These are phyloP conservation scores for Phoma sp. DNA, from an alignment of 2,329 filamentous ascomycete species.

Conservation along the genomic window DNA sequence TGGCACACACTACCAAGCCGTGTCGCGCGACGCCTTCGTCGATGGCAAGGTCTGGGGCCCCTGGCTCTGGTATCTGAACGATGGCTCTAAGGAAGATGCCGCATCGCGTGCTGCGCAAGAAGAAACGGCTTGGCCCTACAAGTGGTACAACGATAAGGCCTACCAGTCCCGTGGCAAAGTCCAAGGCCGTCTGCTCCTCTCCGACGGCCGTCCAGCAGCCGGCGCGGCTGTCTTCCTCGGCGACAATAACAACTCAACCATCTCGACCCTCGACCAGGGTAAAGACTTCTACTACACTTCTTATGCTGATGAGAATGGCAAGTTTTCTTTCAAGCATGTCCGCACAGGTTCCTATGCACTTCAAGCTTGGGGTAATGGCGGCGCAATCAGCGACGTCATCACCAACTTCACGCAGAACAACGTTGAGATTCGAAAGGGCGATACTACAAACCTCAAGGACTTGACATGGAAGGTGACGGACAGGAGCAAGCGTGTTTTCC, in stretches of 20 bases:
- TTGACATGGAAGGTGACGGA: conserved; percentile 53
- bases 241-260: conserved; percentile 55
- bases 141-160: conserved; percentile 56
- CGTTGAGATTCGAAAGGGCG: conserved; percentile 47
- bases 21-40: conserved; percentile 41
- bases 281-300: conserved; percentile 59
- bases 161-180: conserved; percentile 61
- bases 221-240: conserved; percentile 61
- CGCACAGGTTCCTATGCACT: conserved; percentile 56
- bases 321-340: conserved; percentile 56
- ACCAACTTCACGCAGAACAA: conserved; percentile 55
- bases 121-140: conserved; percentile 57
- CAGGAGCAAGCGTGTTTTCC: conserved; percentile 54
- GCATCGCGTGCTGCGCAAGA: conserved; percentile 51
- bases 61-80: conserved; percentile 55
- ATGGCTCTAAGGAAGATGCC: conserved; percentile 57
- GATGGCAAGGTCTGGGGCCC: conserved; percentile 50
- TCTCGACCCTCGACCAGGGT: conserved; percentile 58
- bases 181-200: conserved; percentile 54
- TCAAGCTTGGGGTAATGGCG: conserved; percentile 61
- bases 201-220: conserved; percentile 58
- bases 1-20: conserved; percentile 53
- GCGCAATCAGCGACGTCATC: conserved; percentile 54
- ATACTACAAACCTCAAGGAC: conserved; percentile 49
- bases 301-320: conserved; percentile 54